These are phyloP conservation scores for Guadua angustifolia DNA, from an alignment of 176 grass and related monocot genomes.

Conservation along the genomic window DNA sequence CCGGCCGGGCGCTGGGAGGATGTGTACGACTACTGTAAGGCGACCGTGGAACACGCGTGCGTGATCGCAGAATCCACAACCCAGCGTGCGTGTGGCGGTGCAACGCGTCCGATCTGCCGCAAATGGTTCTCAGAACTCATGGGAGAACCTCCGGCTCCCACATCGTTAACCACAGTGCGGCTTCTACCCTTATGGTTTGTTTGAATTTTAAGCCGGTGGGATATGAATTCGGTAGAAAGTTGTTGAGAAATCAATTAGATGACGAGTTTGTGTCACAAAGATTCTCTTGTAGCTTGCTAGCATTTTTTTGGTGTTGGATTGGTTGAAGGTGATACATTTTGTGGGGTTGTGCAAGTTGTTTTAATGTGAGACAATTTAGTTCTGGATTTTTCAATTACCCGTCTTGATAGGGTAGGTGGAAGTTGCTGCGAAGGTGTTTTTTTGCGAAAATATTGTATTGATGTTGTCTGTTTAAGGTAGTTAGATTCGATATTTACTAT, in stretches of 20 bases:
- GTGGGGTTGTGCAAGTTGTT: not conserved
- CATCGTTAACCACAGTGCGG: conserved; percentile 89
- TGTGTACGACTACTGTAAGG: conserved; percentile 92
- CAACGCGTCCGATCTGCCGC: conserved; percentile 89
- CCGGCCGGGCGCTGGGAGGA: conserved; percentile 44
- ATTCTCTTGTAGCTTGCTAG: not conserved
- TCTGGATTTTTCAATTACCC: not conserved
- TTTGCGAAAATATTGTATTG: not conserved
- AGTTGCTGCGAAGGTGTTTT: no score
- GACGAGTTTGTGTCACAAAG: not conserved
- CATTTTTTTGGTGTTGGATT: not conserved
- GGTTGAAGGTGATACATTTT: not conserved
- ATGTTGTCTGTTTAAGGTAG: not conserved
- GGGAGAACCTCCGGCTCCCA: conserved; percentile 94
- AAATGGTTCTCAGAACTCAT: conserved; percentile 99
- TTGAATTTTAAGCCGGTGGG: not conserved
- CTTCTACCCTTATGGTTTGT: not conserved
- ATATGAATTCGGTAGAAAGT: not conserved
- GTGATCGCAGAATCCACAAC: conserved; percentile 94
- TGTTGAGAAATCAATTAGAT: not conserved
- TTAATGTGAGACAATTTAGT: not conserved
- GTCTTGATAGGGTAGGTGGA: not conserved
- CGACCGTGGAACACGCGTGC: conserved; percentile 86
- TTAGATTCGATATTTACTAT: not conserved
- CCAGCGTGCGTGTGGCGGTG: conserved; percentile 89